These are phyloP conservation scores for Mycena crocata DNA, from an alignment of 768 basidiomycete species.

Conservation along the genomic window DNA sequence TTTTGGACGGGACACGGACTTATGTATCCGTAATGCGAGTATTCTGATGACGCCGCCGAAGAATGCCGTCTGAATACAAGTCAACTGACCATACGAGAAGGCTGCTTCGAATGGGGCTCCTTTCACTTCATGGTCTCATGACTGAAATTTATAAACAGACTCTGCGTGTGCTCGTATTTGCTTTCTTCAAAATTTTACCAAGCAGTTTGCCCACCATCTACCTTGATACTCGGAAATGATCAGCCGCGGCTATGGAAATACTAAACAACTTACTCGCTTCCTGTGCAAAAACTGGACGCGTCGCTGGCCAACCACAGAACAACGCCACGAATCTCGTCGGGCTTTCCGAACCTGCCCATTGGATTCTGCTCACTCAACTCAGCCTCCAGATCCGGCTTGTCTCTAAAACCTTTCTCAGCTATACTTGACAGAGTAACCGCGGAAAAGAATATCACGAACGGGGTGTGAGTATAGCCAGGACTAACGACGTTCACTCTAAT, in stretches of 20 bases:
- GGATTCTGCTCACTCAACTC: conserved; percentile 73
- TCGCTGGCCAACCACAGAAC: conserved; percentile 74
- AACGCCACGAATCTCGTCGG: conserved; percentile 76
- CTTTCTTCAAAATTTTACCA: conserved; percentile 3
- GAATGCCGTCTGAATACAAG: too few species aligned
- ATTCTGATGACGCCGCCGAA: too few species aligned
- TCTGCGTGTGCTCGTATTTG: background rate
- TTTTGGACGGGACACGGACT: background rate
- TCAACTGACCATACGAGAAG: too few species aligned
- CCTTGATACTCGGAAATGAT: conserved; percentile 2
- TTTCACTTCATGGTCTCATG: too few species aligned
- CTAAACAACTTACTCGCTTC: conserved; percentile 37
- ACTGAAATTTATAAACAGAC: too few species aligned
- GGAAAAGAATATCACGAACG: background rate
- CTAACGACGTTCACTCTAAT: conserved; percentile 81
- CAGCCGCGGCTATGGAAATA: background rate
- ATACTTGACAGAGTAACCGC: background rate
- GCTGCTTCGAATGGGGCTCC: too few species aligned
- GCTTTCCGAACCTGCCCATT: conserved; percentile 69
- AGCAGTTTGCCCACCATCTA: conserved; percentile 20
- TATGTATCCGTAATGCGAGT: background rate
- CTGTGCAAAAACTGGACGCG: conserved; percentile 77
- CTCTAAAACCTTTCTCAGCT: conserved; percentile 39
- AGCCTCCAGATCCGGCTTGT: conserved; percentile 63
- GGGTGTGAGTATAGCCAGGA: conserved; percentile 62